These are phyloP conservation scores for Lithohypha guttulata DNA, from an alignment of 2,329 filamentous ascomycete species.

Conservation along the genomic window DNA sequence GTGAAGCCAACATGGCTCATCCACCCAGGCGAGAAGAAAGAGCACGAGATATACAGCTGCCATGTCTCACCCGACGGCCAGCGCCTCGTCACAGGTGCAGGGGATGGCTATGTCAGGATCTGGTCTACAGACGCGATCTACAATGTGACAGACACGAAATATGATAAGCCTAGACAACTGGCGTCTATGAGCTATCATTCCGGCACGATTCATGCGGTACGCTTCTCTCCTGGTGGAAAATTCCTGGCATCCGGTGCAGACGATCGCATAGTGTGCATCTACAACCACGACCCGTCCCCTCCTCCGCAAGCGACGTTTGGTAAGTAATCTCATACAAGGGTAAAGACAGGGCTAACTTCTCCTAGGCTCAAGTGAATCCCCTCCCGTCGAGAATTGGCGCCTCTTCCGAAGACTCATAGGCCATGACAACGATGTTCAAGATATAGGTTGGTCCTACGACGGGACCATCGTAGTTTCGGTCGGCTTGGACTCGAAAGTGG, in stretches of 20 bases:
- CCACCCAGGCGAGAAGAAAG: conserved; percentile 69
- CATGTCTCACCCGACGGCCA: conserved; percentile 91
- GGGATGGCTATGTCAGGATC: conserved; percentile 93
- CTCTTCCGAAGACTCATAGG: conserved; percentile 86
- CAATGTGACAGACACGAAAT: conserved; percentile 61
- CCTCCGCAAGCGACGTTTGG: conserved; percentile 72
- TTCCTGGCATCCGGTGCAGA: conserved; percentile 95
- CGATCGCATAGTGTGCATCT: conserved; percentile 98
- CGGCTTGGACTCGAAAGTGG: conserved; percentile 91
- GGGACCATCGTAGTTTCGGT: conserved; percentile 93
- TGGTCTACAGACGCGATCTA: conserved; percentile 95
- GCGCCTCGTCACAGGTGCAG: conserved; percentile 84
- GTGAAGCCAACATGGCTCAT: conserved; percentile 9
- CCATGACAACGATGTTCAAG: conserved; percentile 97
- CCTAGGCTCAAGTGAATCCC: conserved; percentile 69
- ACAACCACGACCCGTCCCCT: conserved; percentile 73
- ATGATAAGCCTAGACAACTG: conserved; percentile 76
- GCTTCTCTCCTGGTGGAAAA: conserved; percentile 89
- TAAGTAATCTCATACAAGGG: conserved; percentile 27
- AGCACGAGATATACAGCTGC: conserved; percentile 97
- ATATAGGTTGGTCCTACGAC: conserved; percentile 92
- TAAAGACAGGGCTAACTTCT: conserved; percentile 12
- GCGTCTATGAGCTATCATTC: conserved; percentile 98
- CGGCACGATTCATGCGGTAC: conserved; percentile 91
- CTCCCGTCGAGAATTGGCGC: conserved; percentile 95